Conservation (phyloP, 305 asterid genomes). For the Fraxinus albicans region DNA sequence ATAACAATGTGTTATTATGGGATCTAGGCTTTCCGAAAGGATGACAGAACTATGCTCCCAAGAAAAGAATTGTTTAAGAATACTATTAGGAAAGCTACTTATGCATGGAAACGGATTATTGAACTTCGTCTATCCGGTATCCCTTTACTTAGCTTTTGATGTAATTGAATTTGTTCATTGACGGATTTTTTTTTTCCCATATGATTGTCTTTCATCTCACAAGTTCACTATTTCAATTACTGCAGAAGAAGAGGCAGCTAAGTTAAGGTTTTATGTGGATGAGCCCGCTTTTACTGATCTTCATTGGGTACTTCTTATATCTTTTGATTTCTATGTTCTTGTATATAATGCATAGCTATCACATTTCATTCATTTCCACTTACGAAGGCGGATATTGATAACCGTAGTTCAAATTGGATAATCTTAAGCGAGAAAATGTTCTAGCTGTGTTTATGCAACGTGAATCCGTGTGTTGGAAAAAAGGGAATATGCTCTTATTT, state of each 20-base stretch:
- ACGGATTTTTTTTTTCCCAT: neutral
- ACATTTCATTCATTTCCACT: neutral
- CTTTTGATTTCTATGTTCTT: neutral
- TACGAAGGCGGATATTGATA: neutral
- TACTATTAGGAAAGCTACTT: conserved; percentile 80
- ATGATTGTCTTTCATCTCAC: conserved; percentile 6
- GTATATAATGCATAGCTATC: neutral
- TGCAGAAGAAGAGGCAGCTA: conserved; percentile 88
- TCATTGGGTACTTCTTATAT: conserved; percentile 75
- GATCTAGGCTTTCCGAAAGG: conserved; percentile 73
- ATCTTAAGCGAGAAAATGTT: neutral
- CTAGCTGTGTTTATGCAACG: neutral
- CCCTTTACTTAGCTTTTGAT: conserved; percentile 1
- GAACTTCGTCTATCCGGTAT: conserved; percentile 81
- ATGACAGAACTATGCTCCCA: conserved; percentile 68
- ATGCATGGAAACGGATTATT: conserved; percentile 70
- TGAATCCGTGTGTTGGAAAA: neutral
- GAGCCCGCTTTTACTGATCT: conserved; percentile 97
- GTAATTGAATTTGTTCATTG: conserved; percentile 9
- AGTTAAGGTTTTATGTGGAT: conserved; percentile 70
- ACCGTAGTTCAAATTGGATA: neutral
- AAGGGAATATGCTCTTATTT: neutral
- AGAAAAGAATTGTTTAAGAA: conserved; percentile 88
- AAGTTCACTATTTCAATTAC: conserved; percentile 18
- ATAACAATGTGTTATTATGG: conserved; percentile 8